phyloP scores from a whole-genome alignment of 305 asterid genomes.

The Rubia peregrina region DNA sequence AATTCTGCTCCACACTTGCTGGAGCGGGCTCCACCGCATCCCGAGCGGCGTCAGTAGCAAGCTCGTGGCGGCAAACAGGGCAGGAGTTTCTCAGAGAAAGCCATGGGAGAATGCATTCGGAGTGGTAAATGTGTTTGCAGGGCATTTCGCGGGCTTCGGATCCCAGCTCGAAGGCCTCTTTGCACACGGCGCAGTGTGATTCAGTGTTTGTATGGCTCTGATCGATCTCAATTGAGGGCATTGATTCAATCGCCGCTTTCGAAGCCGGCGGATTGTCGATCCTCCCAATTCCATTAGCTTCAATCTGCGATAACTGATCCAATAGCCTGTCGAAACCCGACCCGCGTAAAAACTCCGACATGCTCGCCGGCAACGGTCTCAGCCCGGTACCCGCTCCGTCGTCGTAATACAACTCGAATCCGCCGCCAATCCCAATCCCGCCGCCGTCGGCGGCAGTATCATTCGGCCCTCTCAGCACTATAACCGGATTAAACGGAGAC shows the following conservation, averaged over 20 bases:
- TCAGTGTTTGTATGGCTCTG: conserved; percentile 45
- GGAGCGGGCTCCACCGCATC: conserved; percentile 24
- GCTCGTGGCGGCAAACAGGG: conserved; percentile 80
- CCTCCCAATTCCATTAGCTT: conserved; percentile 69
- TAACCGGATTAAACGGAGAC: conserved; percentile 90
- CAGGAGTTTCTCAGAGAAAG: conserved; percentile 69
- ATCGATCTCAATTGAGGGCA: conserved; percentile 61
- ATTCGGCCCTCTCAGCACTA: conserved; percentile 64
- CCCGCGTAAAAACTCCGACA: conserved; percentile 85
- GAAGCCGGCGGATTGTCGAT: conserved; percentile 84
- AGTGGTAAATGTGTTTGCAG: conserved; percentile 81
- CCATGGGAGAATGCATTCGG: conserved; percentile 85
- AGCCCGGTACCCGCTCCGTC: conserved; percentile 86
- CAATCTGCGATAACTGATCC: conserved; percentile 74
- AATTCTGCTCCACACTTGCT: conserved; percentile 21
- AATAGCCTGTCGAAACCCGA: conserved; percentile 83
- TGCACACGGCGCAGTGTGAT: conserved; percentile 79
- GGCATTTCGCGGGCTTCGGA: conserved; percentile 78
- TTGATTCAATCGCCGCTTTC: conserved; percentile 68
- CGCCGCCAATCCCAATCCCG: conserved; percentile 35
- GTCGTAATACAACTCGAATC: conserved; percentile 73
- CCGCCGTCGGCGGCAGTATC: conserved; percentile 35
- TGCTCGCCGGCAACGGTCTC: conserved; percentile 64
- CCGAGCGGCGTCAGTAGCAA: conserved; percentile 39
- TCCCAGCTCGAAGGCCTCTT: conserved; percentile 72